phyloP scores from a whole-genome alignment of 1,284 basidiomycete genomes.

The Agroathelia rolfsii region DNA sequence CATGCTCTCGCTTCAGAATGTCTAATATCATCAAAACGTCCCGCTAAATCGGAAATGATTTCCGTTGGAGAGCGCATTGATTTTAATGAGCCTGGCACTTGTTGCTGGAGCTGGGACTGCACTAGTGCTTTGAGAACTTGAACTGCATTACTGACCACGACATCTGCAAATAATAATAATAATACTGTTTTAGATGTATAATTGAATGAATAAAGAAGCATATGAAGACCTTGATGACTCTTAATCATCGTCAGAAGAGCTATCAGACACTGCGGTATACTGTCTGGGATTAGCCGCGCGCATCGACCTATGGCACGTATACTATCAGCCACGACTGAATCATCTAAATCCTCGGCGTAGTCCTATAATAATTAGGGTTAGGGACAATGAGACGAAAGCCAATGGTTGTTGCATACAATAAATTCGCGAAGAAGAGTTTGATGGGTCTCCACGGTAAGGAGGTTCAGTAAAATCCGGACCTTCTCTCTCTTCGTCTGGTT shows the following conservation, averaged over 20 bases:
- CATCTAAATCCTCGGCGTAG: conserved; percentile 66
- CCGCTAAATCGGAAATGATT: conserved; percentile 69
- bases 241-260: conserved; percentile 73
- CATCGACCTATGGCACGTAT: conserved; percentile 73
- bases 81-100: conserved; percentile 18
- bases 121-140: conserved; percentile 80
- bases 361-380: conserved; percentile 35
- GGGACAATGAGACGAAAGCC: conserved; percentile 2
- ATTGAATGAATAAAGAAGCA: background rate
- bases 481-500: conserved; percentile 62
- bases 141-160: conserved; percentile 68
- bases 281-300: conserved; percentile 57
- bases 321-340: conserved; percentile 58
- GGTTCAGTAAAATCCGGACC: conserved; percentile 55
- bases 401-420: conserved; percentile 42
- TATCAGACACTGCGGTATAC: conserved; percentile 60
- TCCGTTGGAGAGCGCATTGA: conserved; percentile 41
- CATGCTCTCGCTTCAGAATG: conserved; percentile 76
- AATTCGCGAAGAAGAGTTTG: conserved; percentile 70
- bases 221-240: conserved; percentile 53
- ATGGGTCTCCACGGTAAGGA: conserved; percentile 62
- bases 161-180: conserved; percentile 31
- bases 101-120: conserved; percentile 47
- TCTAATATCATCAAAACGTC: conserved; percentile 66
- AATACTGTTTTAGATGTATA: conserved; percentile 3